These are phyloP conservation scores for Penicillium sp. DNA, from an alignment of 2,329 filamentous ascomycete species.

Conservation along the genomic window DNA sequence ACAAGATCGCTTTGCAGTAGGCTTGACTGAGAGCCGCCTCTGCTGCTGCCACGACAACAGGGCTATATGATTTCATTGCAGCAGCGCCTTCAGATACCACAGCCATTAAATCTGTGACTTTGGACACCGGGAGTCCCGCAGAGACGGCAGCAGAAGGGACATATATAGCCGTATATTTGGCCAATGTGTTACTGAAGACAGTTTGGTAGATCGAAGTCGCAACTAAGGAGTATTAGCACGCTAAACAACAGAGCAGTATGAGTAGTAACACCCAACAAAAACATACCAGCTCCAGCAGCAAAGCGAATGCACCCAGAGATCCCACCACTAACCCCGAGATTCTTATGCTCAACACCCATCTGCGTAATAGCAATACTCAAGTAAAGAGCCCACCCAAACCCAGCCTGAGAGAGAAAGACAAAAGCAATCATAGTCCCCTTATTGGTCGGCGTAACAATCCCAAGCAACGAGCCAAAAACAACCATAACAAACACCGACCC, in stretches of 20 bases:
- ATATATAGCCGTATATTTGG: conserved; percentile 29
- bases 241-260: neutral
- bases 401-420: conserved; percentile 46
- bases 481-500: conserved; percentile 49
- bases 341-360: conserved; percentile 50
- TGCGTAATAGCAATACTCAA: conserved; percentile 51
- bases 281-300: conserved; percentile 39
- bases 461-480: conserved; percentile 48
- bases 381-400: conserved; percentile 51
- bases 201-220: conserved; percentile 45
- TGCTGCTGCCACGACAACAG: conserved; percentile 21
- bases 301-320: conserved; percentile 46
- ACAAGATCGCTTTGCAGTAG: conserved; percentile 29
- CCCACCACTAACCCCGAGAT: conserved; percentile 48
- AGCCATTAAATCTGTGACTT: conserved; percentile 31
- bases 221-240: conserved; percentile 21
- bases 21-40: conserved; percentile 20
- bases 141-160: conserved; percentile 37
- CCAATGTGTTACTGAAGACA: conserved; percentile 41
- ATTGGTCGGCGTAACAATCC: conserved; percentile 43
- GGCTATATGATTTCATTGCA: conserved; percentile 18
- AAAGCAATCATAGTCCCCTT: conserved; percentile 50
- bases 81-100: conserved; percentile 23
- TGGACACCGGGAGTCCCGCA: conserved; percentile 35
- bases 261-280: neutral